Evolutionary conservation across 495 filamentous ascomycete species (phyloP).

Genomic region (Podospora pseudocomata): DNA sequence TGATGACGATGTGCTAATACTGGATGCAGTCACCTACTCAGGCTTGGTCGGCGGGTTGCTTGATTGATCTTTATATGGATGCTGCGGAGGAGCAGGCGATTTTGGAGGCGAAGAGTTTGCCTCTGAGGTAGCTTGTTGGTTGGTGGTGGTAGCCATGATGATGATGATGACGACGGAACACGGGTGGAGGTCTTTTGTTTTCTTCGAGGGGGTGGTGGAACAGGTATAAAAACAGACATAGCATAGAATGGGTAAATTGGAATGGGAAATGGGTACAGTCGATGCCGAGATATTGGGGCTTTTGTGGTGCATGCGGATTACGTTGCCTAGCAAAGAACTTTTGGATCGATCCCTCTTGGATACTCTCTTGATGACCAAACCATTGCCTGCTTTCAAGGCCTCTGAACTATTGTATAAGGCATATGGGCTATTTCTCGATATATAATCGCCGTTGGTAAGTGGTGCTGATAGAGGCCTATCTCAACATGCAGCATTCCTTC

Average conservation of each 20-base stretch:
- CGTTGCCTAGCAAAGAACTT: too few species aligned
- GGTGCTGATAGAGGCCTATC: too few species aligned
- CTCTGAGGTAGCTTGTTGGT: not conserved
- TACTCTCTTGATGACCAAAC: too few species aligned
- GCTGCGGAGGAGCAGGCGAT: slow-evolving; percentile 52
- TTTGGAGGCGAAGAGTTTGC: slow-evolving; percentile 24
- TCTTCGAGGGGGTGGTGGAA: not conserved
- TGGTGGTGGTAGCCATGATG: not conserved
- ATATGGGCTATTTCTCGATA: too few species aligned
- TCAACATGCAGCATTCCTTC: too few species aligned
- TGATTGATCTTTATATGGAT: slow-evolving; percentile 94
- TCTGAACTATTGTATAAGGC: too few species aligned
- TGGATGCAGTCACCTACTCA: slow-evolving; percentile 74
- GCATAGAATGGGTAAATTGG: not conserved
- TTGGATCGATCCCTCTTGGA: too few species aligned
- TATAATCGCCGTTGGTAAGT: too few species aligned
- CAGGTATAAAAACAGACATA: not conserved
- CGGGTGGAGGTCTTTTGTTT: not conserved
- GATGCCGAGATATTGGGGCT: not conserved
- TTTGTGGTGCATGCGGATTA: too few species aligned
- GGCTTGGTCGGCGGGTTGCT: slow-evolving; percentile 88
- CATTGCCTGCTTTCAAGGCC: too few species aligned
- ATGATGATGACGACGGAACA: not conserved
- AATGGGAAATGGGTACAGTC: not conserved
- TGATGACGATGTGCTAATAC: slow-evolving; percentile 12